Evolutionary conservation across 208 protist species (phyloP).

Genomic region (Wallacemonas sp.): DNA sequence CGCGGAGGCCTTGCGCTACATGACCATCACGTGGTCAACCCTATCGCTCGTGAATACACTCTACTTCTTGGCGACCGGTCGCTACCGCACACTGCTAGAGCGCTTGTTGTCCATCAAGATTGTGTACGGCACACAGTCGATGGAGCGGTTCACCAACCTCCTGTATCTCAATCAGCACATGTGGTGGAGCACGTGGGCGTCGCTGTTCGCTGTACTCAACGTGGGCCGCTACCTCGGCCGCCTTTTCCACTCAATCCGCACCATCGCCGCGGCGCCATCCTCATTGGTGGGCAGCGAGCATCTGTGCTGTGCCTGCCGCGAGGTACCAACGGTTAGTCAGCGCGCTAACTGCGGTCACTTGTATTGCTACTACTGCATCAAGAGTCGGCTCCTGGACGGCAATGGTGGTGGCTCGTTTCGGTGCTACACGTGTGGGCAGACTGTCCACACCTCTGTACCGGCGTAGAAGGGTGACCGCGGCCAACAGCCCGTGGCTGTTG

Average conservation of each 20-base stretch:
- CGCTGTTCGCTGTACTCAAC: constrained; percentile 71
- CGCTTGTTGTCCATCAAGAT: constrained; percentile 77
- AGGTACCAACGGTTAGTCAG: constrained; percentile 60
- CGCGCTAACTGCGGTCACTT: constrained; percentile 87
- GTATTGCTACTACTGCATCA: constrained; percentile 94
- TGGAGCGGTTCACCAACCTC: constrained; percentile 79
- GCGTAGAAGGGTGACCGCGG: constrained; percentile 14
- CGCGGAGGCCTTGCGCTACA: constrained; percentile 45
- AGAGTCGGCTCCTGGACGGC: constrained; percentile 70
- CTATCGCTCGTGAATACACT: constrained; percentile 81
- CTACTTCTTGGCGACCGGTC: constrained; percentile 82
- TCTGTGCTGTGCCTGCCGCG: constrained; percentile 74
- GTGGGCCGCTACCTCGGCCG: constrained; percentile 64
- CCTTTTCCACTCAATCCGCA: constrained; percentile 40
- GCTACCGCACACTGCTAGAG: constrained; percentile 85
- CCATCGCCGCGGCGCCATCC: constrained; percentile 22
- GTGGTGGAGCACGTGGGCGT: constrained; percentile 74
- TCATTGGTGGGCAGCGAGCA: constrained; percentile 30
- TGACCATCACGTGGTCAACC: constrained; percentile 42
- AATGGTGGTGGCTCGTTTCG: constrained; percentile 65
- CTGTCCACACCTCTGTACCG: constrained; percentile 51
- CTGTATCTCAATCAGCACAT: constrained; percentile 90
- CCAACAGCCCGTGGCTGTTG: background rate
- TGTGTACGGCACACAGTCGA: constrained; percentile 82
- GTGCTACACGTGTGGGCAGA: constrained; percentile 64